A percentile compares a stretch with the other conserved stretches of the same genome.
These are phyloP conservation scores for Saururus chinensis DNA, from an alignment of 164 flowering plant genomes.

Conservation along the genomic window DNA sequence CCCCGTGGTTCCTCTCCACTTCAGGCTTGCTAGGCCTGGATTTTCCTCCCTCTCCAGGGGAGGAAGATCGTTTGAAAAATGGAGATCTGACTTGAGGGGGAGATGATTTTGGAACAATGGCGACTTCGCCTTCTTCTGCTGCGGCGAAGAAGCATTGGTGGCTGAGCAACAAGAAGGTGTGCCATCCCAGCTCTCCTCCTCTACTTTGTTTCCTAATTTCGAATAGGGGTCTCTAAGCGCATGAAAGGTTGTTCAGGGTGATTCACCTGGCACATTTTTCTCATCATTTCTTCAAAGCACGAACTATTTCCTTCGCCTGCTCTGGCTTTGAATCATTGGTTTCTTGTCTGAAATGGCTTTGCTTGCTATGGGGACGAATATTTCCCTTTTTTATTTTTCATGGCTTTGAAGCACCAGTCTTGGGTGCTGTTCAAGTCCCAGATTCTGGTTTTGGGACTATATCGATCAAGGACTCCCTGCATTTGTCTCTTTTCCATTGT, in stretches of 20 bases:
- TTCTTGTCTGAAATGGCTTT: too few species aligned
- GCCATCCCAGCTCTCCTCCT: not conserved
- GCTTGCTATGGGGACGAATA: not conserved
- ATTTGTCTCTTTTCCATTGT: not conserved
- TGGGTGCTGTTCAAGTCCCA: not conserved
- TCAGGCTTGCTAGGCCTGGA: not conserved
- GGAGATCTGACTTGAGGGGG: slow-evolving; percentile 2
- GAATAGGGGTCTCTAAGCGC: too few species aligned
- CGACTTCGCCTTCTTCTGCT: slow-evolving; percentile 35
- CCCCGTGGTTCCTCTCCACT: not conserved
- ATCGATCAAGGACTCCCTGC: not conserved
- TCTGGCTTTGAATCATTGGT: not conserved
- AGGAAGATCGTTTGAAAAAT: too few species aligned
- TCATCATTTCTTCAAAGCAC: not conserved
- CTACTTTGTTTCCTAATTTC: not conserved
- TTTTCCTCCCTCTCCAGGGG: too few species aligned
- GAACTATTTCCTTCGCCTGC: not conserved
- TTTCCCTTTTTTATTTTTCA: not conserved
- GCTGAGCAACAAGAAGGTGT: slow-evolving; percentile 77
- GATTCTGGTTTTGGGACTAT: not conserved
- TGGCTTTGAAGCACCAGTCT: not conserved
- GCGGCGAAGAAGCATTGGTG: slow-evolving; percentile 90
- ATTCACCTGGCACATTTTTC: too few species aligned
- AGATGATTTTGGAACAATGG: slow-evolving; percentile 19
- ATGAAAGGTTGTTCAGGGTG: too few species aligned